Conservation (phyloP, 1,139 yeast species). For the Geotrichum cucujoidarum region DNA sequence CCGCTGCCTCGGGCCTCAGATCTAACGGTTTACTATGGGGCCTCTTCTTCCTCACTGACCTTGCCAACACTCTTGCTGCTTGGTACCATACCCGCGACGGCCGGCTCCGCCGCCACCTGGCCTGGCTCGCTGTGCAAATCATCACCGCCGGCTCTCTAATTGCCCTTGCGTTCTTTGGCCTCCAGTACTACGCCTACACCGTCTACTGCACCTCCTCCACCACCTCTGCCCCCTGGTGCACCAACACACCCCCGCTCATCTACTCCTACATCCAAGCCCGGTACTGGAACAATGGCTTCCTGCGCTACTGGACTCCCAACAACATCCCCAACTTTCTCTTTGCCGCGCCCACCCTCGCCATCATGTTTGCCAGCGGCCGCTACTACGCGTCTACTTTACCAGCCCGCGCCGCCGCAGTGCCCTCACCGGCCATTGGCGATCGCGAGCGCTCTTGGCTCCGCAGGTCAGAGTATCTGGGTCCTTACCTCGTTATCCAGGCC, state of each 20-base stretch:
- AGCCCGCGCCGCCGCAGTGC: background rate
- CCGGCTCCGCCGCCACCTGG: background rate
- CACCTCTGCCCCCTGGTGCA: conserved; percentile 59
- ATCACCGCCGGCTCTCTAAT: conserved; percentile 54
- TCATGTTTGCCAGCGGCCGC: conserved; percentile 37
- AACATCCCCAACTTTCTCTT: conserved; percentile 82
- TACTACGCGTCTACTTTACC: conserved; percentile 9
- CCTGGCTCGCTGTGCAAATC: conserved; percentile 11
- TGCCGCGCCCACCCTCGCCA: conserved; percentile 59
- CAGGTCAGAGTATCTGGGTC: background rate
- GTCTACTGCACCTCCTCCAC: conserved; percentile 52
- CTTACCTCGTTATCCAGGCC: conserved; percentile 18
- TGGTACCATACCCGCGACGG: background rate
- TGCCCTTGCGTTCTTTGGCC: conserved; percentile 43
- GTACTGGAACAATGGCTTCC: conserved; percentile 83
- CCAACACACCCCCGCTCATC: conserved; percentile 50
- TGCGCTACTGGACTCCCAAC: conserved; percentile 73
- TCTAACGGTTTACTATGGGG: conserved; percentile 78
- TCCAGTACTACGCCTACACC: conserved; percentile 52
- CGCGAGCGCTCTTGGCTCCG: conserved; percentile 1
- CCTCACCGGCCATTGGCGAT: background rate
- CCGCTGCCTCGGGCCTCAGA: conserved; percentile 57
- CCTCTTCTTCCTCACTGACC: conserved; percentile 56
- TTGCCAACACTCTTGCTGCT: conserved; percentile 23
- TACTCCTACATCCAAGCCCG: conserved; percentile 69